phyloP scores from a whole-genome alignment of 2,329 filamentous ascomycete genomes.

The Neopestalotiopsis sp. region DNA sequence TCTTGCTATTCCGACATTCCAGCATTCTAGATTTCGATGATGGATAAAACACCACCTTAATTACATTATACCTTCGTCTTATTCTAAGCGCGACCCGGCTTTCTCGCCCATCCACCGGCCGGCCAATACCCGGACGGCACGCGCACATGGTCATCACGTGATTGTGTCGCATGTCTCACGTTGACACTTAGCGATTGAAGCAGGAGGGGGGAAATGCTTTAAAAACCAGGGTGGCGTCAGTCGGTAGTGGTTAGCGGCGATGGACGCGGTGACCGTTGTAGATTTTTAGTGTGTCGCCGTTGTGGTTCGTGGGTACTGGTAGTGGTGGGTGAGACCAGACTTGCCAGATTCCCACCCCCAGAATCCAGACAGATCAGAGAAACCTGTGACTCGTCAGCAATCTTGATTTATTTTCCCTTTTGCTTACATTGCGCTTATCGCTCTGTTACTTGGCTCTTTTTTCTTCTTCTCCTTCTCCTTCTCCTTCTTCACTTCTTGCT shows the following conservation, averaged over 20 bases:
- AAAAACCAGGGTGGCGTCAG: neutral
- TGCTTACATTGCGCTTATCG: neutral
- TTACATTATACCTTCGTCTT: too few relatives aligned
- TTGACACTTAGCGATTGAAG: neutral
- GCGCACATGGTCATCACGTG: constrained; percentile 8
- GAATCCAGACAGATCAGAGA: neutral
- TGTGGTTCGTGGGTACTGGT: neutral
- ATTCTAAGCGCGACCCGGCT: too few relatives aligned
- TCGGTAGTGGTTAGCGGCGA: neutral
- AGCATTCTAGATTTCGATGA: too few relatives aligned
- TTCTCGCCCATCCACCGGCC: neutral
- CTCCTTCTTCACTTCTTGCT: neutral
- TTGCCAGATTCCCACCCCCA: neutral
- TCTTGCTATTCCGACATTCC: too few relatives aligned
- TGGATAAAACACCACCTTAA: too few relatives aligned
- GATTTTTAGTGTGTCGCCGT: neutral
- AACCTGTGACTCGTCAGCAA: constrained; percentile 3
- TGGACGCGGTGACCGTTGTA: neutral
- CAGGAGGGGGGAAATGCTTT: too few relatives aligned
- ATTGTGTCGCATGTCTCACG: constrained; percentile 12
- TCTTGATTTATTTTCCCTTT: constrained; percentile 6
- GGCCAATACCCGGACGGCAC: neutral
- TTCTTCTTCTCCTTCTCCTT: neutral
- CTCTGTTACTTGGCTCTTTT: constrained; percentile 9
- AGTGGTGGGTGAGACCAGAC: constrained; percentile 2